Evolutionary conservation across 148 eudicot genomes (phyloP), one percentile per base, ranked within the genome.

Genomic region (Dysphania ambrosioides): DNA sequence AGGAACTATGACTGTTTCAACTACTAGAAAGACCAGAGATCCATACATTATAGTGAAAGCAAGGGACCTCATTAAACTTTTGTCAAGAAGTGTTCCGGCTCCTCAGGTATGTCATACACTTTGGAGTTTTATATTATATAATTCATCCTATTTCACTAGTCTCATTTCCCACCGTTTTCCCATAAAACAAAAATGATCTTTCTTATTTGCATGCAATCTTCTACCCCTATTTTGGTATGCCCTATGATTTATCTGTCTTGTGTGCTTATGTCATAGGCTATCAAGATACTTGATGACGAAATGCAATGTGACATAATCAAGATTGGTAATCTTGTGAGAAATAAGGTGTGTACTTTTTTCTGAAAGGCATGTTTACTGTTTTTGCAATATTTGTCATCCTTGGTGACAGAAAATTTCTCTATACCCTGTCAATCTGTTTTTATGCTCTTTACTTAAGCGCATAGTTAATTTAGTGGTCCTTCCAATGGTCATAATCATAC

Each of bases 51-150:
- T 94, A 31, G 72, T 94, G 29, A 94, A 94, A 80, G 88, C 98
- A 42, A 87, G 98, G 78, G 98, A 91, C 79, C 86, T 94, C 66
- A 87, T 94, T 31, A 94, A 92, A 68, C 97, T 94, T 81, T 72
- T 94, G 75, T 91, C 98, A 35, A 85, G 98, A 86, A 90, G 98
- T 81, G 97, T 94, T 60, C 98, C 93, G 72, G 97, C 93, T 27
- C 82, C 98, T 77, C 97, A 92, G 97, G 98, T 93, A 78, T 74
- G 69, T 15, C 29, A 53, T 59, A 62, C 23, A 8, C 36, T 31
- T 26, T 26, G 10, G 19, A 6, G 11, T 13, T 21, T n/a, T n/a
- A n/a, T n/a, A 5, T 1, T 19, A n/a, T 27, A 5, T 38, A 23
- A 27, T 38, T 38, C 9, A 15, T 16, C 6, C 3, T 26, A 24